These are phyloP conservation scores for Termitomyces sp. DNA, from an alignment of 768 basidiomycete genomes.

Conservation along the genomic window DNA sequence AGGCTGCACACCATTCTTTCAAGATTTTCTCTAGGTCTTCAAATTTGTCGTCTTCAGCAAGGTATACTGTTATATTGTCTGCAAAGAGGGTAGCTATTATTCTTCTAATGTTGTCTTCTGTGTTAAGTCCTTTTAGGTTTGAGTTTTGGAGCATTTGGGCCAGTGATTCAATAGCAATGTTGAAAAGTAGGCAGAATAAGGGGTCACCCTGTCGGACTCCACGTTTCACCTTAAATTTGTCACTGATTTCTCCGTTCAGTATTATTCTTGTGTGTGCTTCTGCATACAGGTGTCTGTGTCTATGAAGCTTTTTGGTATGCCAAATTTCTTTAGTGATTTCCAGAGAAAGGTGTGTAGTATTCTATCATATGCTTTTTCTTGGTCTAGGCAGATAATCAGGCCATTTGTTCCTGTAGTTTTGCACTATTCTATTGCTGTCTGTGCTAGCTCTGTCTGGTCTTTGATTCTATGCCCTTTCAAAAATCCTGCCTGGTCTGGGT, in stretches of 20 bases:
- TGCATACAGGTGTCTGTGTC: too few species aligned
- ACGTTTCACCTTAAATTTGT: too few species aligned
- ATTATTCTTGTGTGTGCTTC: too few species aligned
- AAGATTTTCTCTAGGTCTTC: slow-evolving; percentile 21
- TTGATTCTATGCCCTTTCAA: neutral
- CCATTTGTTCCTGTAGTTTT: neutral
- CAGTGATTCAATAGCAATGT: too few species aligned
- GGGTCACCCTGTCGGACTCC: too few species aligned
- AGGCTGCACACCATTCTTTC: slow-evolving; percentile 31
- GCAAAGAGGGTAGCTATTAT: slow-evolving; percentile 28
- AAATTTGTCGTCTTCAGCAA: slow-evolving; percentile 22
- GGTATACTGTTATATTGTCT: slow-evolving; percentile 33
- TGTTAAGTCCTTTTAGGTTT: slow-evolving; percentile 19
- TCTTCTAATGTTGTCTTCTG: slow-evolving; percentile 17
- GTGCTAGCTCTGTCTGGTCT: neutral
- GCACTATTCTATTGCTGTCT: neutral
- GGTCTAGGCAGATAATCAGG: neutral
- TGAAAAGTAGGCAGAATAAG: too few species aligned
- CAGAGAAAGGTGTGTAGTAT: neutral
- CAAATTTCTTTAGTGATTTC: too few species aligned
- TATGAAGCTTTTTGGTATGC: too few species aligned
- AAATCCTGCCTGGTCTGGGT: slow-evolving; percentile 4
- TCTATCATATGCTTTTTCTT: neutral
- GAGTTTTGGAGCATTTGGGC: too few species aligned
- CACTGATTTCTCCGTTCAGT: too few species aligned